Conservation (phyloP, 2,329 filamentous ascomycete species). For the Fusarium sp. region DNA sequence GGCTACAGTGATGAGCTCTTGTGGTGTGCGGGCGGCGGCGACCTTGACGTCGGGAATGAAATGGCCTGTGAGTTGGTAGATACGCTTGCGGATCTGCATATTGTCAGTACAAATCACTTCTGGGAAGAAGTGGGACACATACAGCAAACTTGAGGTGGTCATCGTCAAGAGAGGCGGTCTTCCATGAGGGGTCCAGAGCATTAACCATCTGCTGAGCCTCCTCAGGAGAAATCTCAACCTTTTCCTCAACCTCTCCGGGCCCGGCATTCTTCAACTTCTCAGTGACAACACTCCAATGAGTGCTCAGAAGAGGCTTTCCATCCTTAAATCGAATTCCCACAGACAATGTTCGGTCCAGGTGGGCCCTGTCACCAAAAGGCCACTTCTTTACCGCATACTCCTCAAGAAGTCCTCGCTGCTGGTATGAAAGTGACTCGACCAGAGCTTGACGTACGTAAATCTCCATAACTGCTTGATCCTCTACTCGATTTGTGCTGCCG, state of each 20-base stretch:
- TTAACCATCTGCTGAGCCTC: slow-evolving; percentile 56
- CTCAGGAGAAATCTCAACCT: slow-evolving; percentile 45
- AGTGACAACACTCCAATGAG: slow-evolving; percentile 50
- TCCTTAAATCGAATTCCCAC: slow-evolving; percentile 53
- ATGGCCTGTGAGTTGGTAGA: slow-evolving; percentile 83
- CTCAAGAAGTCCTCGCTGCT: slow-evolving; percentile 44
- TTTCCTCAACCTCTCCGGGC: slow-evolving; percentile 35
- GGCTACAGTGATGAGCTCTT: slow-evolving; percentile 64
- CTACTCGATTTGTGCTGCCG: slow-evolving; percentile 50
- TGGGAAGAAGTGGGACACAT: slow-evolving; percentile 49
- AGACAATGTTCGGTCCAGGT: slow-evolving; percentile 49
- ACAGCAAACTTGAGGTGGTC: slow-evolving; percentile 79
- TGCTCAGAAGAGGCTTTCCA: slow-evolving; percentile 53
- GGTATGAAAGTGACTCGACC: slow-evolving; percentile 60
- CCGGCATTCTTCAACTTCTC: slow-evolving; percentile 46
- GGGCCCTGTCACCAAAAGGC: slow-evolving; percentile 45
- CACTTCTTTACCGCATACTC: slow-evolving; percentile 49
- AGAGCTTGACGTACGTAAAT: slow-evolving; percentile 61
- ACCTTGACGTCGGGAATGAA: slow-evolving; percentile 78
- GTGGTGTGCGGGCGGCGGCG: slow-evolving; percentile 62
- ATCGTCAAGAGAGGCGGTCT: slow-evolving; percentile 60
- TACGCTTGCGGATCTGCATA: slow-evolving; percentile 79
- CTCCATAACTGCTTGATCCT: slow-evolving; percentile 58
- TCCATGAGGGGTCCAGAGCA: slow-evolving; percentile 66
- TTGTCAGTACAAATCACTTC: slow-evolving; percentile 18